Conservation (phyloP, 2,329 filamentous ascomycete species). For the Apiospora pterosperma region DNA sequence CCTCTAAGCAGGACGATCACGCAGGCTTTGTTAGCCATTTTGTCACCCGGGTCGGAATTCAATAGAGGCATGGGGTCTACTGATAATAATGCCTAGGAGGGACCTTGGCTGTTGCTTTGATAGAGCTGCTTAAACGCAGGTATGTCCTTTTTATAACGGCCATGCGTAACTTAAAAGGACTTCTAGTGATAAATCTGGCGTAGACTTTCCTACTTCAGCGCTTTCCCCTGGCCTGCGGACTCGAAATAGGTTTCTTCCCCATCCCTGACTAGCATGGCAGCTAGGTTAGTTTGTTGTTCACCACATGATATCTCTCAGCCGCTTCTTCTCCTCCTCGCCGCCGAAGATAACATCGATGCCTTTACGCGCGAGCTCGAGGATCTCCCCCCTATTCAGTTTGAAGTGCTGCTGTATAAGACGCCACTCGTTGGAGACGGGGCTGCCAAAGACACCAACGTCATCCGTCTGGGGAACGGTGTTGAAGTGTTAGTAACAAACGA, state of each 20-base stretch:
- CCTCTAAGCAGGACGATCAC: neutral
- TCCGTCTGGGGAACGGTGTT: slow-evolving; percentile 57
- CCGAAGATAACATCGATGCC: slow-evolving; percentile 66
- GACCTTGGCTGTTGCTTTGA: neutral
- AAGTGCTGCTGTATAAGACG: slow-evolving; percentile 70
- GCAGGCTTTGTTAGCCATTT: neutral
- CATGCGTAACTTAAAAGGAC: neutral
- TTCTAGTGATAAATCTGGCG: neutral
- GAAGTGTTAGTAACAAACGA: neutral
- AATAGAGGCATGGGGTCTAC: neutral
- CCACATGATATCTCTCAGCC: slow-evolving; percentile 52
- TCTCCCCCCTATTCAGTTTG: slow-evolving; percentile 41
- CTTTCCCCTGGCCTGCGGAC: neutral
- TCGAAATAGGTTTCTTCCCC: too few species aligned
- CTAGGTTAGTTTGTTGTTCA: slow-evolving; percentile 1
- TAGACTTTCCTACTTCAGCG: neutral
- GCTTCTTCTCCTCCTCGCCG: slow-evolving; percentile 56
- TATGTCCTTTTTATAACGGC: neutral
- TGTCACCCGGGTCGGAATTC: neutral
- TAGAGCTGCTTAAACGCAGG: neutral
- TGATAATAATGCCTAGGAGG: neutral
- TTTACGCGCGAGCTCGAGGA: slow-evolving; percentile 55
- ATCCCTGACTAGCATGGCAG: too few species aligned
- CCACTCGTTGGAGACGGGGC: slow-evolving; percentile 74
- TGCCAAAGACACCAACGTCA: slow-evolving; percentile 79